Evolutionary conservation across 2,329 filamentous ascomycete species (phyloP).

Genomic region (Colletotrichum endophyticum): DNA sequence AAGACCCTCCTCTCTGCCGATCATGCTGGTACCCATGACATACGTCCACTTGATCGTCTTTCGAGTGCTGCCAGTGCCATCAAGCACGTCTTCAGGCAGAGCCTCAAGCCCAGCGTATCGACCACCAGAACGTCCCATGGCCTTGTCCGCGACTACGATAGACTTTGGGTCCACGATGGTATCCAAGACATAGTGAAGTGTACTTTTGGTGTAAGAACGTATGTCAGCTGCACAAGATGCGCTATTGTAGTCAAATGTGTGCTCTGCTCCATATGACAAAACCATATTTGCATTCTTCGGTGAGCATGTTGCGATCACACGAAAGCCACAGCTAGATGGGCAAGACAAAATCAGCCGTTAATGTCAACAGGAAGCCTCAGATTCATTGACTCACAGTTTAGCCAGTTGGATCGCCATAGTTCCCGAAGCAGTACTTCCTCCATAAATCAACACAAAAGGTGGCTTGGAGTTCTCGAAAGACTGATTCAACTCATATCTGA

Average conservation of each 20-base stretch:
- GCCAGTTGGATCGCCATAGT: constrained; percentile 49
- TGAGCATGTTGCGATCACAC: constrained; percentile 48
- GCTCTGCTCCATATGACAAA: constrained; percentile 43
- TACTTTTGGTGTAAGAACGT: constrained; percentile 39
- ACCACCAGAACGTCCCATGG: constrained; percentile 41
- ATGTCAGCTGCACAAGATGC: constrained; percentile 38
- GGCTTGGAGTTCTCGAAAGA: constrained; percentile 22
- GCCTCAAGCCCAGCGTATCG: constrained; percentile 38
- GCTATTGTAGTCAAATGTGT: constrained; percentile 48
- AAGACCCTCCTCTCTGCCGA: neutral
- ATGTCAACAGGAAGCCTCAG: neutral
- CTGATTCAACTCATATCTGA: constrained; percentile 15
- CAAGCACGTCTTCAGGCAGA: neutral
- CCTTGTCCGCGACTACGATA: constrained; percentile 39
- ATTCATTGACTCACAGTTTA: constrained; percentile 21
- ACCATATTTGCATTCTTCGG: constrained; percentile 45
- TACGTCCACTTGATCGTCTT: neutral
- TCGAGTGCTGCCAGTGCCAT: neutral
- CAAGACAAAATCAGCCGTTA: neutral
- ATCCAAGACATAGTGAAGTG: constrained; percentile 45
- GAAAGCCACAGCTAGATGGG: constrained; percentile 34
- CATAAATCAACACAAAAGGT: constrained; percentile 45
- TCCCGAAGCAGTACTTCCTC: constrained; percentile 47
- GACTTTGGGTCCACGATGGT: constrained; percentile 39
- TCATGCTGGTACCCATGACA: neutral